Base-by-base conservation (phyloP, 805 yeast genomes). In the Monosporozyma solicola region DNA sequence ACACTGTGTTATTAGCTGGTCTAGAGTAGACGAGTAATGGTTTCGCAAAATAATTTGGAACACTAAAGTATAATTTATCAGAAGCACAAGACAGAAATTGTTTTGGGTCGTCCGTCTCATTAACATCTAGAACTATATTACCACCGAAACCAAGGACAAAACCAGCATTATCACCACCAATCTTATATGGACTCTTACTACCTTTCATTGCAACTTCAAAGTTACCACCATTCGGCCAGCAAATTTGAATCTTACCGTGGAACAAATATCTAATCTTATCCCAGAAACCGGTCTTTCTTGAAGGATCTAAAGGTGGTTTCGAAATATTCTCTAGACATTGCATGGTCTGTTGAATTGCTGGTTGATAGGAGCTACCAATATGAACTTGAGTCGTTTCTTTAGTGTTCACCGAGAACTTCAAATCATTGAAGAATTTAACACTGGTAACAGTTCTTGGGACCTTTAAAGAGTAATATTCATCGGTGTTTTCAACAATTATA, bases 231-330 rank as follows among this genome's bases (percentile, higher is more conserved):
- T 78, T 67, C 2, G 69, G 68, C 75, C 87, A 78, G 15, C 69
- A 63, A 52, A 89, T 74, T 2, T 66, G 68, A 51, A 84, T 68
- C 20, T 80, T 77, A 0, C 96, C 95, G 70, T 91, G 97, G 59
- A 89, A 71, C 15, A 85, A 74, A 31, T 83, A 75, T 49, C 96
- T 72, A 29, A 89, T 68, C 65, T 90, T 92, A 68, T 91, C 98
- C 98, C 98, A 91, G 59, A 90, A 83, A 0, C 98, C 98, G 13
- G 89, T 70, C 59, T 85, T 85, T 3, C 80, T 78, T 1, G 96
- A 87, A 0, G 91, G 91, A 65, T 91, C 98, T 15, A 86, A 70
- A 0, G 95, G 96, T 0, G 96, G 95, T 65, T 92, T 91, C 1
- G 95, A 82, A 63, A 91, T 87, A 47, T 84, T 82, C 60, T 90